Evolutionary conservation across 2,329 filamentous ascomycete species (phyloP), one percentile per base, ranked within the genome.

Genomic region (Myriosclerotinia scirpicola): DNA sequence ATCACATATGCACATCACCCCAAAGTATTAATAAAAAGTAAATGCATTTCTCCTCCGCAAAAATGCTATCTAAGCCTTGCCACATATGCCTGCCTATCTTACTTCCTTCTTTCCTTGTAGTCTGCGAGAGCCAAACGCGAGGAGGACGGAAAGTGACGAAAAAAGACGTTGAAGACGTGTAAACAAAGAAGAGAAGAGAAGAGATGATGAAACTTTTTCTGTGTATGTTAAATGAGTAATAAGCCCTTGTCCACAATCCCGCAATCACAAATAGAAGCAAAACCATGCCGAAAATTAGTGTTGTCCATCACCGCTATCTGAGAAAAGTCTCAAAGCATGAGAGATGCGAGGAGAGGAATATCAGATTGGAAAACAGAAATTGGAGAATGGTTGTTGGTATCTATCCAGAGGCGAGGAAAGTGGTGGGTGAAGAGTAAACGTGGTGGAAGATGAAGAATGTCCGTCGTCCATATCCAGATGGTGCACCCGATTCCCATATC

Each of bases 271-370:
- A 38, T 50, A 17, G 44, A 26, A 17, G 26, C 20, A 26, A 48
- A 48, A 17, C 14, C 8, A 8, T 22, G 8, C 20, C 26, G 8
- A 30, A 26, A 38, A 12, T 17, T 9, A 22, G 12, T 26, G 20
- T 60, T 52, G 48, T 60, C 30, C 30, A 38, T 60, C 56, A 38
- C 44, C 30, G 56, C 34, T 22, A 60, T 60, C 56, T 38, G 30
- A 54, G 38, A 36, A 1, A 6, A 1, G 3, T 38, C 14, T 48
- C n/a, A 44, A n/a, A 15, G n/a, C 30, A 20, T 17, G n/a, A 8
- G 22, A 14, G 11, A 17, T 36, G 30, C n/a, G n/a, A 58, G 38
- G 38, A 58, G 14, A 17, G 4, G 7, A 17, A 26, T 12, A 26
- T 38, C 44, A 38, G 56, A 60, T 36, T 50, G 44, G 14, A 50